A percentile compares a stretch with the other conserved stretches of the same genome.
phyloP scores from a whole-genome alignment of 2,329 filamentous ascomycete genomes.

The Penicillium aurantiogriseum region DNA sequence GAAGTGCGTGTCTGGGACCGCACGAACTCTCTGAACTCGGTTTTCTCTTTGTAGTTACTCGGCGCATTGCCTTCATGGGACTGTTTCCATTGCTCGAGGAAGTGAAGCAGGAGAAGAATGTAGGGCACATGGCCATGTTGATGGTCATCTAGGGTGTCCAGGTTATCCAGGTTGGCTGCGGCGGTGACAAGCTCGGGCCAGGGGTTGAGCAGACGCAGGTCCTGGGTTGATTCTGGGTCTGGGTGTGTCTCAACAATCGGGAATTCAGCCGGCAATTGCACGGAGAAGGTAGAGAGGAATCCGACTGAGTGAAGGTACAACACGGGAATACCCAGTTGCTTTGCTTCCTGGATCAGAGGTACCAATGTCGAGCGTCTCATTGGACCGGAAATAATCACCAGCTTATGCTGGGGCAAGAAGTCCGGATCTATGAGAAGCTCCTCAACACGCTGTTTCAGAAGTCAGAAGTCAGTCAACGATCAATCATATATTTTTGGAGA shows the following conservation, averaged over 20 bases:
- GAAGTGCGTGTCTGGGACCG: conserved; percentile 64
- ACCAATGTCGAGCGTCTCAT: conserved; percentile 54
- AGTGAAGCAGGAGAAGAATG: conserved; percentile 76
- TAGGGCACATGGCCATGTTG: conserved; percentile 92
- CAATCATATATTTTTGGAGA: background rate
- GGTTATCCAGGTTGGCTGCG: conserved; percentile 60
- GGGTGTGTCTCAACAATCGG: conserved; percentile 96
- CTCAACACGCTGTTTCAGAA: conserved; percentile 32
- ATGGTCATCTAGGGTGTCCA: conserved; percentile 70
- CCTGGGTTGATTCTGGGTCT: conserved; percentile 77
- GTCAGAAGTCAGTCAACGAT: background rate
- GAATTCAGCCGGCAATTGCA: conserved; percentile 73
- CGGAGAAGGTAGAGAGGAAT: conserved; percentile 87
- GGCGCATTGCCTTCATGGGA: conserved; percentile 67
- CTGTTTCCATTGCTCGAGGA: conserved; percentile 76
- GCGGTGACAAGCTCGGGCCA: conserved; percentile 80
- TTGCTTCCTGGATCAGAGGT: conserved; percentile 51
- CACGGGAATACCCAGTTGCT: conserved; percentile 65
- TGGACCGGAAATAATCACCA: conserved; percentile 62
- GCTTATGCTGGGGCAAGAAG: conserved; percentile 52
- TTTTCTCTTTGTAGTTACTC: conserved; percentile 78
- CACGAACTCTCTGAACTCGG: conserved; percentile 72
- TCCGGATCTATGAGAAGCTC: conserved; percentile 40
- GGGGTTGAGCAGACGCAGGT: conserved; percentile 78
- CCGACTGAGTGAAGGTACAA: conserved; percentile 85